Percentiles rank a stretch among this genome's conserved stretches.
Conservation (phyloP, 192 early-diverging fungal species). For the Rhizophagus sp. region DNA sequence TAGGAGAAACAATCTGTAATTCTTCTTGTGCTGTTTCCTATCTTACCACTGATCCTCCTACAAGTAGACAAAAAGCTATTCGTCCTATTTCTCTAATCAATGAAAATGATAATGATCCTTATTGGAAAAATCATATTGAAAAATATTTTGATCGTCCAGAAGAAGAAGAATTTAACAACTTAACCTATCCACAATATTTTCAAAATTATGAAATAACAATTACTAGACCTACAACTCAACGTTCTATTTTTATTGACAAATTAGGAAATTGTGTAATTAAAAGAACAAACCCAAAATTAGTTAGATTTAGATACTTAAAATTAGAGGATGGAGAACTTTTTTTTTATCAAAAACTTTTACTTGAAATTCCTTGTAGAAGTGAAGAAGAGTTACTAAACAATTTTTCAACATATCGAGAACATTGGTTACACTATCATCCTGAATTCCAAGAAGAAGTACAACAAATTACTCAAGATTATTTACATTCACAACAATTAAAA, state of each 20-base stretch:
- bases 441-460: background rate
- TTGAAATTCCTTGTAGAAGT: background rate
- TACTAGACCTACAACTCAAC: background rate
- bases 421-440: background rate
- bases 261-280: background rate
- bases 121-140: background rate
- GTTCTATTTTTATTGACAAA: background rate
- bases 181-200: background rate
- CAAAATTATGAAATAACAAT: background rate
- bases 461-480: background rate
- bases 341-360: conserved; percentile 10
- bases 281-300: background rate
- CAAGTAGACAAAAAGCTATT: background rate
- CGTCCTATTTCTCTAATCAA: background rate
- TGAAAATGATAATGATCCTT: background rate
- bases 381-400: background rate
- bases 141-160: background rate
- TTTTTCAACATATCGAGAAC: background rate
- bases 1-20: background rate
- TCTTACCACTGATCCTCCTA: background rate
- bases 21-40: background rate
- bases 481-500: no score
- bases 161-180: background rate
- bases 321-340: background rate
- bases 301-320: background rate